A percentile compares a stretch with the other conserved stretches of the same genome.
phyloP scores from a whole-genome alignment of 176 grass and related monocot species.

The Dendrocalamus sinicus region DNA sequence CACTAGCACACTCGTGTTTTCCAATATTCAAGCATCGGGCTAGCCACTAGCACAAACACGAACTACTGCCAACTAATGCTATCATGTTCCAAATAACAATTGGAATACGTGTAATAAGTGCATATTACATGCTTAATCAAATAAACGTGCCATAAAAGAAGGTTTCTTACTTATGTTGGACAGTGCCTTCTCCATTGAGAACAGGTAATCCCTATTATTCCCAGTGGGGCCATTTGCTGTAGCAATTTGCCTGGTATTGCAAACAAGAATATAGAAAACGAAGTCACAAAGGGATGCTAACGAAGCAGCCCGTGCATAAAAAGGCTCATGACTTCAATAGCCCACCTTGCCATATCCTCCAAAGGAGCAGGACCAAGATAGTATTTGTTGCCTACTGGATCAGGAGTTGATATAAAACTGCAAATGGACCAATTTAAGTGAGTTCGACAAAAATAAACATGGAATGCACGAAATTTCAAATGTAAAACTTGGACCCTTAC shows the following conservation, averaged over 20 bases:
- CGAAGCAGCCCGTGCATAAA: not conserved
- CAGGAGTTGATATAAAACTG: constrained; percentile 83
- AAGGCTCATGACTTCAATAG: not conserved
- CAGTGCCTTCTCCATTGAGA: constrained; percentile 94
- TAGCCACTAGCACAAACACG: not conserved
- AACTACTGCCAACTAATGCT: not conserved
- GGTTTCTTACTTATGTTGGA: constrained; percentile 69
- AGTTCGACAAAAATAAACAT: constrained; percentile 29
- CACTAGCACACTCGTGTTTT: not conserved
- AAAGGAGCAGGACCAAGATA: constrained; percentile 89
- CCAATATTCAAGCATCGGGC: not conserved
- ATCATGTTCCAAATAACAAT: not conserved
- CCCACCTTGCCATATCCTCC: constrained; percentile 83
- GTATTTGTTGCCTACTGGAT: constrained; percentile 79
- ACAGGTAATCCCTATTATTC: constrained; percentile 92
- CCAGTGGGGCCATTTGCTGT: constrained; percentile 84
- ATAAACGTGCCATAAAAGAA: not conserved
- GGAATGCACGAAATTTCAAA: not conserved
- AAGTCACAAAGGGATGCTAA: constrained; percentile 31
- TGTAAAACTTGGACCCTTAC: constrained; percentile 51
- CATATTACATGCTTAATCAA: constrained; percentile 2
- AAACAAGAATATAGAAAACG: constrained; percentile 2
- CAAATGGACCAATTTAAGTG: constrained; percentile 9
- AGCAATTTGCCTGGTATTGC: constrained; percentile 83
- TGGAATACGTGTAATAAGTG: not conserved